Conservation (phyloP, 805 yeast species). For the Candida caryicola region DNA sequence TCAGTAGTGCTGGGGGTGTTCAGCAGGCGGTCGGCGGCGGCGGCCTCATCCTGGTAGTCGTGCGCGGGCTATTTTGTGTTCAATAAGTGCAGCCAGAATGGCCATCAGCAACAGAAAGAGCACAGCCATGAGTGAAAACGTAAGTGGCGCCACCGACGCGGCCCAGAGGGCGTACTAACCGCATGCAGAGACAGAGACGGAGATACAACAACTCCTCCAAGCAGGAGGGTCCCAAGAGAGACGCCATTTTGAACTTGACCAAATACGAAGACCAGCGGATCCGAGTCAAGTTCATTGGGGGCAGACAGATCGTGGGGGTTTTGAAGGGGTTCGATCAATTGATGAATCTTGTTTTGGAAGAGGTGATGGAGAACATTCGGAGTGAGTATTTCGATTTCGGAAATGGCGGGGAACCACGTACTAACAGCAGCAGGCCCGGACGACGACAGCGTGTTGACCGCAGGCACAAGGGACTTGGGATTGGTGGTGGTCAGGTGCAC, state of each 20-base stretch:
- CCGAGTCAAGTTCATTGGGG: constrained; percentile 79
- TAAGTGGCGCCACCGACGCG: no score
- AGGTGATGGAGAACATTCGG: constrained; percentile 63
- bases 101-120: background rate
- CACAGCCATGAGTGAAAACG: constrained; percentile 7
- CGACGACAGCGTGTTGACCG: constrained; percentile 53
- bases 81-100: background rate
- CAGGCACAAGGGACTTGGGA: constrained; percentile 66
- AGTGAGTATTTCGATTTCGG: constrained; percentile 43
- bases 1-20: no score
- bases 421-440: constrained; percentile 48
- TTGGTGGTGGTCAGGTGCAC: constrained; percentile 86
- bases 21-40: no score
- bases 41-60: background rate
- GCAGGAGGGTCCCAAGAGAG: constrained; percentile 80
- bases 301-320: constrained; percentile 76
- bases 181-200: constrained; percentile 16
- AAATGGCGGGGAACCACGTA: constrained; percentile 1
- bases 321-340: constrained; percentile 82
- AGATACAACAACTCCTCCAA: constrained; percentile 23
- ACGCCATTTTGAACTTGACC: constrained; percentile 79
- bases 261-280: constrained; percentile 72
- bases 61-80: background rate
- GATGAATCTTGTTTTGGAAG: constrained; percentile 75
- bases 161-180: no score